These are phyloP conservation scores for Pyrenochaeta sp. DNA, from an alignment of 2,329 filamentous ascomycete species.

Conservation along the genomic window DNA sequence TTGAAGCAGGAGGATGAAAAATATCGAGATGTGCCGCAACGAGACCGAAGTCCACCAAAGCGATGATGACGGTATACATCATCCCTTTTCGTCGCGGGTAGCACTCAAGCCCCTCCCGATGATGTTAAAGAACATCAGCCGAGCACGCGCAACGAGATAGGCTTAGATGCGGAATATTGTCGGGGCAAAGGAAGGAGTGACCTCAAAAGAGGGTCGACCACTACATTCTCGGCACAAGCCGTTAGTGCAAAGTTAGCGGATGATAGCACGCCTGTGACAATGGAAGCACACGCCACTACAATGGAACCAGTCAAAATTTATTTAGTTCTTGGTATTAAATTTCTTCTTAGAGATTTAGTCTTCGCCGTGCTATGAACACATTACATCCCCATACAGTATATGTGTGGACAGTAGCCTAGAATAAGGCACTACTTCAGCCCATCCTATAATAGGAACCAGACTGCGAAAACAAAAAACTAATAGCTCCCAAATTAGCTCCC, in stretches of 20 bases:
- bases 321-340: neutral
- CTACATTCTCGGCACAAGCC: neutral
- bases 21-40: neutral
- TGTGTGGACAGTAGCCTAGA: neutral
- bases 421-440: neutral
- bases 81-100: neutral
- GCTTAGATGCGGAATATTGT: neutral
- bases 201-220: neutral
- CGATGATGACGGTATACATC: neutral
- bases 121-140: neutral
- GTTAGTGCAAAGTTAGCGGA: neutral
- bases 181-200: neutral
- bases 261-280: neutral
- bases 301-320: neutral
- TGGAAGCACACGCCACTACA: neutral
- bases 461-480: neutral
- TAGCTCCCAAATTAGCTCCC: neutral
- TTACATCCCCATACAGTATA: slow-evolving; percentile 13
- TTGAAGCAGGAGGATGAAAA: slow-evolving; percentile 34
- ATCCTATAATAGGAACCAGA: neutral
- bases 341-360: slow-evolving; percentile 4
- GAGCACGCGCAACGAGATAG: neutral
- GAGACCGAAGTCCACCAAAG: neutral
- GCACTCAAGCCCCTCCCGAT: too few species aligned
- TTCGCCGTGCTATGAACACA: slow-evolving; percentile 19